Conservation (phyloP, 306 rosid genomes). For the Begonia fuchsioides region DNA sequence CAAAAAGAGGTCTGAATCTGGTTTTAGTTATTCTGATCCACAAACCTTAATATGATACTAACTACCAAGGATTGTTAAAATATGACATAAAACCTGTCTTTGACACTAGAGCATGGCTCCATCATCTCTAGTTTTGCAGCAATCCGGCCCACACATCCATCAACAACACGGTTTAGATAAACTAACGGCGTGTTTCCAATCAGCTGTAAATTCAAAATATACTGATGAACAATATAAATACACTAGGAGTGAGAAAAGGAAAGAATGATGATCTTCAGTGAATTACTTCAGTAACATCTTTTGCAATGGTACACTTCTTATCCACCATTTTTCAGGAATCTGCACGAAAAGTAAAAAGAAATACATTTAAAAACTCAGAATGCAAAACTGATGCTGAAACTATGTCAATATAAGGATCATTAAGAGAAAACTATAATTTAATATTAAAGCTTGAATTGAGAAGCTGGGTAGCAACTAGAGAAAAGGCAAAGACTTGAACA, state of each 20-base stretch:
- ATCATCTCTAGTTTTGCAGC: slow-evolving; percentile 93
- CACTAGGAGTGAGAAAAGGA: not conserved
- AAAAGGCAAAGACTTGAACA: no score
- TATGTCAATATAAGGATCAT: no score
- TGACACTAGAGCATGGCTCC: slow-evolving; percentile 97
- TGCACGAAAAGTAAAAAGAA: no score
- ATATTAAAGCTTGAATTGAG: no score
- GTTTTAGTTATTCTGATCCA: no score
- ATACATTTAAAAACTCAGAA: no score
- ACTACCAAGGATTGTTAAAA: not conserved
- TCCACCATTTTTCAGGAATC: slow-evolving; percentile 33
- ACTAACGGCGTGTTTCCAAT: slow-evolving; percentile 78
- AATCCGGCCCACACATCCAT: slow-evolving; percentile 56
- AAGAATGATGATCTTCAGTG: not conserved
- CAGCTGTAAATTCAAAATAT: slow-evolving; percentile 26
- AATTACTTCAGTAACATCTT: slow-evolving; percentile 75
- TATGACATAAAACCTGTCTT: slow-evolving; percentile 50
- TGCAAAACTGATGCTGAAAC: no score
- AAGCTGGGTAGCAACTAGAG: no score
- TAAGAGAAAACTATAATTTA: no score
- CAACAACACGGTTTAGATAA: slow-evolving; percentile 65
- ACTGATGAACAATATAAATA: not conserved
- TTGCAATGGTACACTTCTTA: slow-evolving; percentile 55
- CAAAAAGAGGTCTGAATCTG: no score
- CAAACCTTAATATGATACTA: no score